Conservation (phyloP, 371 early-diverging fungal genomes). For the Choanephora cucurbitarum region DNA sequence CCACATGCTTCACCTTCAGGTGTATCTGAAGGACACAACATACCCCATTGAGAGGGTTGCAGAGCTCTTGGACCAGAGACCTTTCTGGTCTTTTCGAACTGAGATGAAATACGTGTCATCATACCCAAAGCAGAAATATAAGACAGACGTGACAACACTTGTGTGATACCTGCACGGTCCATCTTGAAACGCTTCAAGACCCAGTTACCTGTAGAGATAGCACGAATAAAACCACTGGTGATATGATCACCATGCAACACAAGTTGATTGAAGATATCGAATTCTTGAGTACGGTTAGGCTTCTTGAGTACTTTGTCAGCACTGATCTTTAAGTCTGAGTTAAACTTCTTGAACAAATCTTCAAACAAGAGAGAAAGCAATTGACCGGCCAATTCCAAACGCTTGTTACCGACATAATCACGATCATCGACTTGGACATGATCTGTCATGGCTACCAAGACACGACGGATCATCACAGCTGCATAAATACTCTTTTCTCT, state of each 20-base stretch:
- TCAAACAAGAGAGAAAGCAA: conserved; percentile 98
- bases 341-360: conserved; percentile 99
- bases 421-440: conserved; percentile 94
- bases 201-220: conserved; percentile 99
- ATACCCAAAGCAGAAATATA: conserved; percentile 99
- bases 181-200: conserved; percentile 99
- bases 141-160: conserved; percentile 95
- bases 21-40: conserved; percentile 99
- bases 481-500: conserved; percentile 95
- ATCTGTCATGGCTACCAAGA: conserved; percentile 84
- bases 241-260: conserved; percentile 89
- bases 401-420: conserved; percentile 99
- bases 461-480: conserved; percentile 97
- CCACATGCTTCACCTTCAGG: conserved; percentile 99
- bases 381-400: conserved; percentile 99
- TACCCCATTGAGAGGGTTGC: conserved; percentile 99
- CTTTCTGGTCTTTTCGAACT: conserved; percentile 99
- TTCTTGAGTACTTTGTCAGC: conserved; percentile 95
- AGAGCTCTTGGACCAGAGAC: conserved; percentile 98
- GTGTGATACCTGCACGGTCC: conserved; percentile 99
- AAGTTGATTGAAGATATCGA: conserved; percentile 92
- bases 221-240: conserved; percentile 93
- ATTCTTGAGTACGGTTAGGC: conserved; percentile 90
- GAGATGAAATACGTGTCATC: conserved; percentile 98
- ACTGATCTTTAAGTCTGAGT: conserved; percentile 85